Conservation (phyloP, 768 basidiomycete species). For the Boletus rubroflammeus region DNA sequence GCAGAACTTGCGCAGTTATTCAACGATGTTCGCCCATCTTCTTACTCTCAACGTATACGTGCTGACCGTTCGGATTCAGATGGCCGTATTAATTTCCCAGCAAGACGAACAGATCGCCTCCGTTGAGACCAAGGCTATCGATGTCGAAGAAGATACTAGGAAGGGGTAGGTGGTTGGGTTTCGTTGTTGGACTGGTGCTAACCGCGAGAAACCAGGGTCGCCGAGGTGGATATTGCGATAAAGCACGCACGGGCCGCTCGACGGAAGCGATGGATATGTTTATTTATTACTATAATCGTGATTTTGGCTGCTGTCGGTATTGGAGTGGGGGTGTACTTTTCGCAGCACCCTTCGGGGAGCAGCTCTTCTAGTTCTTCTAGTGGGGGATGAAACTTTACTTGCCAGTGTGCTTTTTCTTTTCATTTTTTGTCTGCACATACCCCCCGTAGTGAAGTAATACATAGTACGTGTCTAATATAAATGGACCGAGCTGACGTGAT, state of each 20-base stretch:
- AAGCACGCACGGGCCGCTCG: conserved; percentile 65
- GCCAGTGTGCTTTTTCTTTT: neutral
- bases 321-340: conserved; percentile 30
- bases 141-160: conserved; percentile 66
- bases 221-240: conserved; percentile 66
- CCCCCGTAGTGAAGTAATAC: neutral
- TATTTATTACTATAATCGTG: conserved; percentile 56
- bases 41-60: neutral
- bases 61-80: conserved; percentile 39
- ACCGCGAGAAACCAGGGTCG: conserved; percentile 39
- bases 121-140: conserved; percentile 59
- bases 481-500: conserved; percentile 21
- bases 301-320: conserved; percentile 45
- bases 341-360: conserved; percentile 1
- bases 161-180: conserved; percentile 51
- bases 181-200: neutral
- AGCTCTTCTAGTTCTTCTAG: neutral
- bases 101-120: conserved; percentile 71
- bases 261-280: conserved; percentile 85
- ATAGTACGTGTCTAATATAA: neutral
- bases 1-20: conserved; percentile 89
- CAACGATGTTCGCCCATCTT: conserved; percentile 55
- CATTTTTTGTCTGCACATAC: neutral
- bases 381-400: neutral
- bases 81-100: conserved; percentile 73